A percentile compares a stretch with the other conserved stretches of the same genome.
Evolutionary conservation across 345 rosid species (phyloP).

Genomic region (Linum tenue): DNA sequence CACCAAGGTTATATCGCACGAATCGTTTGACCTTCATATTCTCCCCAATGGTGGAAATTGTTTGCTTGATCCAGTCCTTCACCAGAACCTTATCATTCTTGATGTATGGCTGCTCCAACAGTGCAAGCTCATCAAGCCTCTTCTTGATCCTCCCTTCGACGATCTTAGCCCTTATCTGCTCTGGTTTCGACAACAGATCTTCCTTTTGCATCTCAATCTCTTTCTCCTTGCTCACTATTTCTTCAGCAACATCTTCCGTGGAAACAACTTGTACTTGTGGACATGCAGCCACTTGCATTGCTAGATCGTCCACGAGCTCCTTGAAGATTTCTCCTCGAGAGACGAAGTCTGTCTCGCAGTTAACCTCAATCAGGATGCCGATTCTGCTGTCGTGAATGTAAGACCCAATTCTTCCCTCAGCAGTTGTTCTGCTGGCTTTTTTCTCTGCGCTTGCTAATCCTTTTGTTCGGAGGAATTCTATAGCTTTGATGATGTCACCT

Average conservation of each 20-base stretch:
- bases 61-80: conserved; percentile 84
- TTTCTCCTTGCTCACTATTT: conserved; percentile 66
- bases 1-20: conserved; percentile 79
- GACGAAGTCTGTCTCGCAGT: conserved; percentile 94
- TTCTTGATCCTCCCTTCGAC: conserved; percentile 86
- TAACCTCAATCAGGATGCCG: conserved; percentile 85
- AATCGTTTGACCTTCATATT: conserved; percentile 85
- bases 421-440: conserved; percentile 81
- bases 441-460: conserved; percentile 95
- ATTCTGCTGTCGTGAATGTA: conserved; percentile 95
- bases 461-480: conserved; percentile 84
- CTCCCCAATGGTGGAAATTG: conserved; percentile 87
- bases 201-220: conserved; percentile 97
- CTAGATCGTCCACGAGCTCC: conserved; percentile 82
- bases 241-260: conserved; percentile 78
- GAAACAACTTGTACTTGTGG: conserved; percentile 81
- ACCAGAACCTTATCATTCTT: conserved; percentile 83
- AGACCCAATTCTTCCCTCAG: conserved; percentile 91
- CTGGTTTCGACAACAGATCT: conserved; percentile 83
- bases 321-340: conserved; percentile 91
- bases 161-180: conserved; percentile 78
- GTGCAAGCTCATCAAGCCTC: conserved; percentile 78
- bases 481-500: conserved; percentile 82
- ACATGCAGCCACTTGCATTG: conserved; percentile 97
- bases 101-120: conserved; percentile 90